phyloP scores from a whole-genome alignment of 768 basidiomycete genomes.

The Pulveroboletus sp. region DNA sequence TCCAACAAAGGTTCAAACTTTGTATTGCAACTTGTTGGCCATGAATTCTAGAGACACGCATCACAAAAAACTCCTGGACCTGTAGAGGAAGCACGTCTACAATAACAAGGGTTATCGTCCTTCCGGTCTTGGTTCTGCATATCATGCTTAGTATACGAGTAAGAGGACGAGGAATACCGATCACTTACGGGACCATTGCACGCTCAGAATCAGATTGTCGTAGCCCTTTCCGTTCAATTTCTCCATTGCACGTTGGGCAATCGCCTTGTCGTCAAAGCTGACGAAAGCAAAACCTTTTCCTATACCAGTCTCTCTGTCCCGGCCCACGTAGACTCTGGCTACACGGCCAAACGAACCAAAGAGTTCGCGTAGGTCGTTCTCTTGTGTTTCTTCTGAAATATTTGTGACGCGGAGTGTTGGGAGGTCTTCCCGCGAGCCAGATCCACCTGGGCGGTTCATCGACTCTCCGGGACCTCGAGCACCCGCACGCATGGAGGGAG shows the following conservation, averaged over 20 bases:
- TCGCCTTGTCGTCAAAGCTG: constrained; percentile 80
- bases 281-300: constrained; percentile 99
- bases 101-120: constrained; percentile 28
- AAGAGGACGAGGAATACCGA: neutral
- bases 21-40: too few species aligned
- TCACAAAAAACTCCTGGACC: too few species aligned
- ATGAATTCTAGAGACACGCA: too few species aligned
- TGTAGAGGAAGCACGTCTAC: constrained; percentile 3
- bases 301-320: constrained; percentile 90
- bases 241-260: constrained; percentile 86
- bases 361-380: constrained; percentile 89
- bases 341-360: constrained; percentile 86
- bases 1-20: too few species aligned
- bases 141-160: neutral
- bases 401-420: constrained; percentile 98
- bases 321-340: constrained; percentile 88
- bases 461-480: constrained; percentile 70
- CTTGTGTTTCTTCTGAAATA: constrained; percentile 92
- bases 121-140: constrained; percentile 44
- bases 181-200: constrained; percentile 63
- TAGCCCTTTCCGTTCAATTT: constrained; percentile 92
- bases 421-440: constrained; percentile 77
- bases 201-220: constrained; percentile 81
- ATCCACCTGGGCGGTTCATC: constrained; percentile 48
- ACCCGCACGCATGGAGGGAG: constrained; percentile 83